Evolutionary conservation across 2,329 filamentous ascomycete genomes (phyloP).

Genomic region (Cladosporium velox): DNA sequence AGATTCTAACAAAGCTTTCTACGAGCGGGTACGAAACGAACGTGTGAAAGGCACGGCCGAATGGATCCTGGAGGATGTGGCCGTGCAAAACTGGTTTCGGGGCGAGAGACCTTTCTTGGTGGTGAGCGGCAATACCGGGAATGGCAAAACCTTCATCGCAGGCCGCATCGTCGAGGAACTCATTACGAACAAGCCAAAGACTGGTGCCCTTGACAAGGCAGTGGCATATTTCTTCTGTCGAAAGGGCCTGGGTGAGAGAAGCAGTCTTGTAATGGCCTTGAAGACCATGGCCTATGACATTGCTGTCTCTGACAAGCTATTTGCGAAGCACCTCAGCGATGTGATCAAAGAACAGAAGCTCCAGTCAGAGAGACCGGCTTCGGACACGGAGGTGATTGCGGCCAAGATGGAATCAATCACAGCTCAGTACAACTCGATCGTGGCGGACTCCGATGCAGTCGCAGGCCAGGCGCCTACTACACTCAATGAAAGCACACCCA

Average conservation of each 20-base stretch:
- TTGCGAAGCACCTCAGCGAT: neutral
- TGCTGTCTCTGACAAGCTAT: neutral
- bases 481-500: neutral
- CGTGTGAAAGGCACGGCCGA: neutral
- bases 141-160: neutral
- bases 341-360: neutral
- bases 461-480: no score
- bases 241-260: neutral
- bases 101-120: neutral
- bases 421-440: no score
- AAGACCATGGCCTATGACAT: neutral
- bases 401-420: neutral
- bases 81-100: neutral
- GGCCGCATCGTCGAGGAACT: neutral
- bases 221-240: slow-evolving; percentile 3
- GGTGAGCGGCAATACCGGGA: neutral
- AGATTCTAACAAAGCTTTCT: neutral
- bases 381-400: neutral
- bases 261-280: neutral
- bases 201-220: neutral
- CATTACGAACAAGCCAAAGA: neutral
- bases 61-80: neutral
- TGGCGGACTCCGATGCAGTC: no score
- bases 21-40: neutral
- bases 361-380: neutral